Conservation (phyloP, 108 stramenopile species). For the Seminavis robusta region DNA sequence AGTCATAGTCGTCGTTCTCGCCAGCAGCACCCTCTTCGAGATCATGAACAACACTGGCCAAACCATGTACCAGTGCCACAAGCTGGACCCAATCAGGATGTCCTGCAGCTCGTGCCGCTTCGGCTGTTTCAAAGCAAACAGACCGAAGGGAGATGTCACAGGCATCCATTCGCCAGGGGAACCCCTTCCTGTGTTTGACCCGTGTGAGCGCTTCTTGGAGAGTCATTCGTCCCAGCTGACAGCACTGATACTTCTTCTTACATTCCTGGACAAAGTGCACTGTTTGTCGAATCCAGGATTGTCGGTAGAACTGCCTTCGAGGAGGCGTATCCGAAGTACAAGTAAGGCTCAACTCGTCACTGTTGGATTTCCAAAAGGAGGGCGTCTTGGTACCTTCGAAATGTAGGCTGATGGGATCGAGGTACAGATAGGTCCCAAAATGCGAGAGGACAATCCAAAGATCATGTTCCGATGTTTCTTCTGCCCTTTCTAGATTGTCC, state of each 20-base stretch:
- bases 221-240: constrained; percentile 25
- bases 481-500: too few relatives aligned
- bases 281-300: constrained; percentile 37
- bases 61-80: constrained; percentile 43
- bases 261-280: constrained; percentile 32
- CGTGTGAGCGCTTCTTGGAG: constrained; percentile 40
- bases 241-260: constrained; percentile 34
- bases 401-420: constrained; percentile 17
- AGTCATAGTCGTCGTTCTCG: constrained; percentile 43
- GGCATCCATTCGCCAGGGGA: neutral
- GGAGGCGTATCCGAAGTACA: constrained; percentile 47
- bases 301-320: constrained; percentile 43
- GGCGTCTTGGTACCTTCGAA: constrained; percentile 35
- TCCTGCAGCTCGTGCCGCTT: constrained; percentile 38
- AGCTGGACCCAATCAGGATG: constrained; percentile 70
- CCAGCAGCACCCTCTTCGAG: constrained; percentile 14
- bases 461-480: too few relatives aligned
- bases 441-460: constrained; percentile 46
- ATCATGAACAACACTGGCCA: constrained; percentile 13
- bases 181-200: neutral
- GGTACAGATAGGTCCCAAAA: constrained; percentile 39
- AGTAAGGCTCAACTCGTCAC: constrained; percentile 32
- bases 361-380: constrained; percentile 48
- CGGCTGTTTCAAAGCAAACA: constrained; percentile 43
- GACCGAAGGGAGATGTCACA: constrained; percentile 40